Percentiles rank a stretch among this genome's conserved stretches.
Evolutionary conservation across 768 basidiomycete genomes (phyloP).

Genomic region (Clathrus columnatus): DNA sequence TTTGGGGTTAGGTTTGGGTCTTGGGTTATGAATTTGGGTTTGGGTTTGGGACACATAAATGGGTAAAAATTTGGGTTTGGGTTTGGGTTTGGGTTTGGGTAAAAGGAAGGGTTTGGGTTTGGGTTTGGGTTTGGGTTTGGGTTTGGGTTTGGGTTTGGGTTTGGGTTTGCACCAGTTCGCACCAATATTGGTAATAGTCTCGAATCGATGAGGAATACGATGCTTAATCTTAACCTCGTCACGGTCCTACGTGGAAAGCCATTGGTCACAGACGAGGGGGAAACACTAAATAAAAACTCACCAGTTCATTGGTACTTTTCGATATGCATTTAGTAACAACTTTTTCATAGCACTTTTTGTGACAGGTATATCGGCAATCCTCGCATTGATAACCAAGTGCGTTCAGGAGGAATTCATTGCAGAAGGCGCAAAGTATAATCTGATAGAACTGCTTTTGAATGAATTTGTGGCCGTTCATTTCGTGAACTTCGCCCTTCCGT

Average conservation of each 20-base stretch:
- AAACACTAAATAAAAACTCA: no score
- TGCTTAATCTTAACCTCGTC: slow-evolving; percentile 99
- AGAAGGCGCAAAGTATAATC: slow-evolving; percentile 96
- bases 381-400: slow-evolving; percentile 98
- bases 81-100: no score
- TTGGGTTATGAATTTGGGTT: no score
- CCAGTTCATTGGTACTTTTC: slow-evolving; percentile 82
- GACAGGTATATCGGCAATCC: slow-evolving; percentile 97
- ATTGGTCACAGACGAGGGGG: not conserved
- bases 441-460: slow-evolving; percentile 97
- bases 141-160: no score
- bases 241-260: slow-evolving; percentile 51
- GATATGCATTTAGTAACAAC: slow-evolving; percentile 99
- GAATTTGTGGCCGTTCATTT: slow-evolving; percentile 99
- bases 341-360: slow-evolving; percentile 98
- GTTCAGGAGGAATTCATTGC: slow-evolving; percentile 94
- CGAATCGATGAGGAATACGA: slow-evolving; percentile 97
- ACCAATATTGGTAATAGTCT: slow-evolving; percentile 91
- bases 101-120: no score
- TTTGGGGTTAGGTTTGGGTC: no score
- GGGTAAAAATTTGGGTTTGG: no score
- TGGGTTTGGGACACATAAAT: no score
- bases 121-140: no score
- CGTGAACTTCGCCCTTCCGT: slow-evolving; percentile 95
- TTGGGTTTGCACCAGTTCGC: slow-evolving; percentile 99